These are phyloP conservation scores for Fragaria nilgerrensis DNA, from an alignment of 306 rosid species.

Conservation along the genomic window DNA sequence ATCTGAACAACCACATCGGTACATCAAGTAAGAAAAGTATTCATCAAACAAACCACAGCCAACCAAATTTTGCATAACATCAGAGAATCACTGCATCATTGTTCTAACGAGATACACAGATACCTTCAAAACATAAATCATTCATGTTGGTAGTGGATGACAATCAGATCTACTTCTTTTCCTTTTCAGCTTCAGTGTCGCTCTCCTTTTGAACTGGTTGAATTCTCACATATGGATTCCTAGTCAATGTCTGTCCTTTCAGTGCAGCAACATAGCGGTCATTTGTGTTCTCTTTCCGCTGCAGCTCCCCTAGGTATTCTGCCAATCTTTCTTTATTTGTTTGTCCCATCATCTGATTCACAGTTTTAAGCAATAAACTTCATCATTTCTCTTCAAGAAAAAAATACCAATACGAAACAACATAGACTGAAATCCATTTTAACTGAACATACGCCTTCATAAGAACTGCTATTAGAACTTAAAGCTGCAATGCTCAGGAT, in stretches of 20 bases:
- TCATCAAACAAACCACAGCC: not conserved
- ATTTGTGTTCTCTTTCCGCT: constrained; percentile 79
- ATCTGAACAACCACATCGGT: not conserved
- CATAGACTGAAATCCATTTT: not conserved
- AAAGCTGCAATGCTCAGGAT: not conserved
- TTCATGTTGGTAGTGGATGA: not conserved
- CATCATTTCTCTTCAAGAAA: not conserved
- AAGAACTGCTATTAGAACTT: not conserved
- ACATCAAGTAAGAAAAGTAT: not conserved
- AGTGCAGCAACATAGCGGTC: constrained; percentile 91
- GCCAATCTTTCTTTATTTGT: constrained; percentile 75
- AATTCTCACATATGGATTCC: constrained; percentile 86
- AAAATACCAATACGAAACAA: not conserved
- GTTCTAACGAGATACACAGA: not conserved
- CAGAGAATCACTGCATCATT: not conserved
- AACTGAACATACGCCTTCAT: not conserved
- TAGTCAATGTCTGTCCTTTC: constrained; percentile 73
- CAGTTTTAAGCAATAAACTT: constrained; percentile 3
- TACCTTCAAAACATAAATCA: not conserved
- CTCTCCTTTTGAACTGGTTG: constrained; percentile 58
- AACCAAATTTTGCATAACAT: not conserved
- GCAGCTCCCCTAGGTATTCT: constrained; percentile 83
- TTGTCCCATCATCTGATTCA: constrained; percentile 77
- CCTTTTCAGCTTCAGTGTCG: constrained; percentile 25
- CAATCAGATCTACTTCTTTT: constrained; percentile 36